Evolutionary conservation across 140 eudicot genomes (phyloP).

Genomic region (Cichorium intybus): DNA sequence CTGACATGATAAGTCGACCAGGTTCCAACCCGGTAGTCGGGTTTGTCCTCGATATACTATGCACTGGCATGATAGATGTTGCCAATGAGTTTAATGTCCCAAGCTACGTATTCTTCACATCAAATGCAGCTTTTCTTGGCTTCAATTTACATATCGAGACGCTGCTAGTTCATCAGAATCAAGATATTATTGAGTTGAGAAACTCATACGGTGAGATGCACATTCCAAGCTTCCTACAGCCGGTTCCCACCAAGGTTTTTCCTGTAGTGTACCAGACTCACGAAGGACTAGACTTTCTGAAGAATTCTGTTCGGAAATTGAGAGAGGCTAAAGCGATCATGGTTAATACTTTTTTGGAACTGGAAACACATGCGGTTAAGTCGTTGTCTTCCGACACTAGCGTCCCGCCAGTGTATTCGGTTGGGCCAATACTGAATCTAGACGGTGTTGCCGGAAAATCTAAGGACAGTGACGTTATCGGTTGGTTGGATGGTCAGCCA

Average conservation of each 20-base stretch:
- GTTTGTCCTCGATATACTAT: conserved; percentile 38
- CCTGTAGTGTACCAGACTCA: conserved; percentile 13
- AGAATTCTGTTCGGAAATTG: too few relatives aligned
- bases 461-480: conserved; percentile 2
- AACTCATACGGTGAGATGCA: conserved; percentile 16
- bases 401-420: conserved; percentile 43
- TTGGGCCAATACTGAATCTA: conserved; percentile 49
- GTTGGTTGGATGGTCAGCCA: conserved; percentile 38
- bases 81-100: conserved; percentile 36
- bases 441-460: conserved; percentile 14
- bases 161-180: too few relatives aligned
- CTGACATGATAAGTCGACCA: not conserved
- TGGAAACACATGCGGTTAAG: conserved; percentile 37
- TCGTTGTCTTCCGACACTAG: conserved; percentile 16
- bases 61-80: conserved; percentile 39
- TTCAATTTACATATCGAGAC: too few relatives aligned
- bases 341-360: conserved; percentile 40
- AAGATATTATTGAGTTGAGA: too few relatives aligned
- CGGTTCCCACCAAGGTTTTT: conserved; percentile 29
- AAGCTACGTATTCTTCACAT: too few relatives aligned
- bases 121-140: too few relatives aligned
- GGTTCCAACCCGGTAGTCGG: conserved; percentile 7
- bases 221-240: conserved; percentile 28
- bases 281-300: too few relatives aligned
- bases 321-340: too few relatives aligned